phyloP scores from a whole-genome alignment of 1,139 yeast genomes.

The Geotrichum carabidarum region DNA sequence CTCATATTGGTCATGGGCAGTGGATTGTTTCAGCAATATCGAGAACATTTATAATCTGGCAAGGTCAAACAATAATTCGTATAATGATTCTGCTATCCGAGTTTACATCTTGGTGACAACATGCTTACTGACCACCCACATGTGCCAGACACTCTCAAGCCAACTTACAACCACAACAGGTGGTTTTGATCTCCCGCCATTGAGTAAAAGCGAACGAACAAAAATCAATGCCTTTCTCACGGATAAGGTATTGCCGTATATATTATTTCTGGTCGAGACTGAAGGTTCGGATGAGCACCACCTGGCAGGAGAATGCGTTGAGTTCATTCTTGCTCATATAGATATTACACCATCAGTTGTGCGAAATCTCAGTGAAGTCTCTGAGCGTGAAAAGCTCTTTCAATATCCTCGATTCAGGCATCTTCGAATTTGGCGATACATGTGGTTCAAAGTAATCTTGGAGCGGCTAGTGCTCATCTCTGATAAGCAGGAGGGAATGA shows the following conservation, averaged over 20 bases:
- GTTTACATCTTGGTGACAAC: conserved; percentile 7
- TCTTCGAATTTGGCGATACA: conserved; percentile 18
- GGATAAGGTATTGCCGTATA: conserved; percentile 7
- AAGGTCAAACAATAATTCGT: not conserved
- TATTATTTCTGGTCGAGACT: conserved; percentile 11
- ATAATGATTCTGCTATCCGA: not conserved
- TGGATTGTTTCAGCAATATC: conserved; percentile 12
- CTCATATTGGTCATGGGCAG: conserved; percentile 19
- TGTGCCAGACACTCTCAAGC: conserved; percentile 3
- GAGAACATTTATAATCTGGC: conserved; percentile 8
- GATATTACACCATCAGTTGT: conserved; percentile 4
- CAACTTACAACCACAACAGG: not conserved
- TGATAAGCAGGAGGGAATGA: not conserved
- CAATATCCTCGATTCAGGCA: conserved; percentile 17
- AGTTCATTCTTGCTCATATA: conserved; percentile 13
- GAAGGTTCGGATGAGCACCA: conserved; percentile 13
- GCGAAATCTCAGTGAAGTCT: conserved; percentile 6
- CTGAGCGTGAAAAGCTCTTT: conserved; percentile 16
- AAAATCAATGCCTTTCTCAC: conserved; percentile 11
- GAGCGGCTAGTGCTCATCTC: conserved; percentile 13
- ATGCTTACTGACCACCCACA: conserved; percentile 8
- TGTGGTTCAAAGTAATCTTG: conserved; percentile 19
- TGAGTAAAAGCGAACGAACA: conserved; percentile 3
- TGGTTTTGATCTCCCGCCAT: not conserved
- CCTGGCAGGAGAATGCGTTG: conserved; percentile 17